phyloP scores from a whole-genome alignment of 345 rosid genomes.

The Aurinia saxatilis region DNA sequence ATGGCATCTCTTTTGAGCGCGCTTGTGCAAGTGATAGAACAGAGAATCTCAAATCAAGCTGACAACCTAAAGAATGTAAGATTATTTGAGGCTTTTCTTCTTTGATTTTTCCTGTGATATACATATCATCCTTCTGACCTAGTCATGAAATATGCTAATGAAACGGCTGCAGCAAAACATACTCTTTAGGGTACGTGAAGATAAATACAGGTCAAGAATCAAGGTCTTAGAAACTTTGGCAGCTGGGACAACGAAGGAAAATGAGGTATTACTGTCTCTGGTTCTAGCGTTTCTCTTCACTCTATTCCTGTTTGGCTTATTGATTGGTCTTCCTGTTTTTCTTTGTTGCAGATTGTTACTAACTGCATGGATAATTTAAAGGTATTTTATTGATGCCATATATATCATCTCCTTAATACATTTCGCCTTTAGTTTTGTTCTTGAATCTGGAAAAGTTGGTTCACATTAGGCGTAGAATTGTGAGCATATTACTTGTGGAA shows the following conservation, averaged over 20 bases:
- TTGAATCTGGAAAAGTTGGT: conserved; percentile 7
- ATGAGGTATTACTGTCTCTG: conserved; percentile 48
- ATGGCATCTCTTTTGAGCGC: conserved; percentile 55
- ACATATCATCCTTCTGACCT: conserved; percentile 14
- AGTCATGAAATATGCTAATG: conserved; percentile 19
- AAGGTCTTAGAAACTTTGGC: conserved; percentile 72
- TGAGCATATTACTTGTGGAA: background rate
- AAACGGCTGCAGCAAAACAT: conserved; percentile 61
- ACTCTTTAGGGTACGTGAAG: conserved; percentile 54
- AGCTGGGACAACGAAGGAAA: conserved; percentile 66
- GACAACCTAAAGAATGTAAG: conserved; percentile 69
- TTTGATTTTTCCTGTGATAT: background rate
- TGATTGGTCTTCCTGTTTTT: conserved; percentile 10
- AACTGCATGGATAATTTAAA: conserved; percentile 41
- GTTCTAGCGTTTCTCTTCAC: background rate
- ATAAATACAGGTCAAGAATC: conserved; percentile 66
- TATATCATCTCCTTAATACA: background rate
- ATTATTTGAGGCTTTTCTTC: conserved; percentile 12
- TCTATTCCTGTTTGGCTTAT: background rate
- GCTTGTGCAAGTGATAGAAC: conserved; percentile 60
- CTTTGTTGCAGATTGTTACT: conserved; percentile 34
- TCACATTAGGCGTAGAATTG: background rate
- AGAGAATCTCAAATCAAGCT: conserved; percentile 61
- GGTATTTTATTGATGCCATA: conserved; percentile 22
- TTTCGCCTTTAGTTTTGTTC: background rate